Evolutionary conservation across 768 basidiomycete species (phyloP), one percentile per base, ranked within the genome.

Genomic region (Wakefieldia striispora): DNA sequence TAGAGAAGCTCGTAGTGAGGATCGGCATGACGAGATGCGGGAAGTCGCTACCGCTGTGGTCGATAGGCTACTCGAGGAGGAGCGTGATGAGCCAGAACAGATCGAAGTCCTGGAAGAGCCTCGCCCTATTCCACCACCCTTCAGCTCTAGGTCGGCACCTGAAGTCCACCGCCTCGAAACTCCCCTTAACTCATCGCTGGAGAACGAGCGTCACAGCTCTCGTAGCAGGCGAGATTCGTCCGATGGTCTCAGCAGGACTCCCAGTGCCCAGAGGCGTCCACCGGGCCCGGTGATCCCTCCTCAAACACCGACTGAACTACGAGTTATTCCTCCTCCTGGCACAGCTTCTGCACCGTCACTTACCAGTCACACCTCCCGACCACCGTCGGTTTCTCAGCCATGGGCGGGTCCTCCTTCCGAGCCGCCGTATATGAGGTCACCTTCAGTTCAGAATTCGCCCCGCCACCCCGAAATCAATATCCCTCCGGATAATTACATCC

Each of bases 401-500:
- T 67, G 67, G 65, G 13, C 36, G 1, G 53, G 47, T 9, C 55
- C 49, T 42, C 45, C 58, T 17, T 6, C 16, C 8, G 53, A 49
- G 2, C 54, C 57, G 7, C 24, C 45, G 8, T 58, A 33, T 31
- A 44, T 37, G 35, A 57, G 56, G 34, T 58, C 66, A 3, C 6
- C 41, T 10, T 60, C 64, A 13, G n/a, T 51, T 12, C 68, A 47
- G 27, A 58, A 65, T 26, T 66, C 57, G 0, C 53, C 45, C 2
- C 58, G 42, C 13, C 54, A 38, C 14, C 14, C 55, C n/a, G 63
- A 59, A 2, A 56, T 70, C 12, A 51, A 64, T 9, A 41, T 75
- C 9, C 78, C 71, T 7, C 78, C 76, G 0, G 80, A 81, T n/a
- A 71, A 68, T 5, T 81, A 68, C 49, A 78, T 82, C 46, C 80